Evolutionary conservation across 2,329 filamentous ascomycete species (phyloP).

Genomic region (Phyllosticta citrichinensis): DNA sequence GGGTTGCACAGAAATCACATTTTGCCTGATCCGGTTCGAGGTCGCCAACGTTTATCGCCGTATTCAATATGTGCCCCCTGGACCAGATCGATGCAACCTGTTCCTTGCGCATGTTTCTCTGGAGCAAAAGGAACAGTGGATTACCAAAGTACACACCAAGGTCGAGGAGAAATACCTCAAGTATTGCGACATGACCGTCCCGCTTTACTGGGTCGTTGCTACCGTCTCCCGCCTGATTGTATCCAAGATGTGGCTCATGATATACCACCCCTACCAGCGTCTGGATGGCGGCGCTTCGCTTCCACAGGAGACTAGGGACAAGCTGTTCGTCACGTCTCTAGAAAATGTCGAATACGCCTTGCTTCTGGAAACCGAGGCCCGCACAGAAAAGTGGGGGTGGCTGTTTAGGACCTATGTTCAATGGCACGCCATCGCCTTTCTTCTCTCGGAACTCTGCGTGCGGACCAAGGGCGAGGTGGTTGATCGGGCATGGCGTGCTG

Average conservation of each 20-base stretch:
- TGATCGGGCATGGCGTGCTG: conserved; percentile 50
- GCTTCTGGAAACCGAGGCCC: conserved; percentile 53
- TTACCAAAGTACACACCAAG: conserved; percentile 36
- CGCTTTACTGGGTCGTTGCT: conserved; percentile 58
- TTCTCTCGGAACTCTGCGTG: conserved; percentile 50
- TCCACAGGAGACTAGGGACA: conserved; percentile 54
- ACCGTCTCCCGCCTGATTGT: conserved; percentile 58
- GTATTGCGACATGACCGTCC: conserved; percentile 45
- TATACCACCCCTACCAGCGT: conserved; percentile 64
- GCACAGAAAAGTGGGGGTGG: conserved; percentile 55
- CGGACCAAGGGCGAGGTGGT: conserved; percentile 47
- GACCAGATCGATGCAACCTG: conserved; percentile 30
- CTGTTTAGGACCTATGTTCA: conserved; percentile 55
- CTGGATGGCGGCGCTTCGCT: conserved; percentile 47
- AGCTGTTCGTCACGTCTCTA: conserved; percentile 60
- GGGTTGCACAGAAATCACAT: conserved; percentile 50
- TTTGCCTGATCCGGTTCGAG: conserved; percentile 45
- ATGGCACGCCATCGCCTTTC: conserved; percentile 55
- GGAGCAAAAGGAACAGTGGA: conserved; percentile 40
- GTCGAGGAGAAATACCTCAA: conserved; percentile 41
- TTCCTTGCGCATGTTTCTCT: conserved; percentile 36
- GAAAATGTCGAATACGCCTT: conserved; percentile 65
- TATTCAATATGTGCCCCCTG: conserved; percentile 36
- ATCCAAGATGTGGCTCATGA: conserved; percentile 65
- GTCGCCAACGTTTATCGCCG: conserved; percentile 38